phyloP scores from a whole-genome alignment of 2,329 filamentous ascomycete genomes.

The Magnaporthiopsis incrustans region DNA sequence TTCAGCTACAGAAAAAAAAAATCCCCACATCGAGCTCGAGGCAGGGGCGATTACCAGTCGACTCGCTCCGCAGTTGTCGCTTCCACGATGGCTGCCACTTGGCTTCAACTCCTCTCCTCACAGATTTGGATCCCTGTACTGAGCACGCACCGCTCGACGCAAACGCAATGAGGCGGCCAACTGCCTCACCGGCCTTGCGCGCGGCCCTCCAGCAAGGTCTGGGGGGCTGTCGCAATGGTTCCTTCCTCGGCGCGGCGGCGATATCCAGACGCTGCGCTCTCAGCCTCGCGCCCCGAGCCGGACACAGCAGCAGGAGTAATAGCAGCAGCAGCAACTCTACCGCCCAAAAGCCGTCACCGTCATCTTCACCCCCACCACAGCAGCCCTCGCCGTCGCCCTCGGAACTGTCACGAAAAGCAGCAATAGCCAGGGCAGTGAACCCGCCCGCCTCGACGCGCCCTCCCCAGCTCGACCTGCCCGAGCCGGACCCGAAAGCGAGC shows the following conservation, averaged over 20 bases:
- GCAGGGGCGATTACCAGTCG: not conserved
- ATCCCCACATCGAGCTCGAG: not conserved
- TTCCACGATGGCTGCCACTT: not conserved
- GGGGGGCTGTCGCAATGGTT: not conserved
- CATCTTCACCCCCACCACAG: no score
- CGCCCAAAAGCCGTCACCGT: not conserved
- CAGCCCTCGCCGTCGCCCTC: not conserved
- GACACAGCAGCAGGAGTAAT: not conserved
- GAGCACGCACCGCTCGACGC: not conserved
- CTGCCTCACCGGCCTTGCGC: constrained; percentile 10
- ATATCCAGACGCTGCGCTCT: not conserved
- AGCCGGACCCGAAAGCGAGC: constrained; percentile 34
- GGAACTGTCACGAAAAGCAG: not conserved
- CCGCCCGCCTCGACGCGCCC: constrained; percentile 67
- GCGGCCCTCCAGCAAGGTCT: constrained; percentile 4
- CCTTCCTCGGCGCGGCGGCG: not conserved
- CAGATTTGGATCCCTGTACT: no score
- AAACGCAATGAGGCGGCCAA: not conserved
- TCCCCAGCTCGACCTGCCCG: constrained; percentile 57
- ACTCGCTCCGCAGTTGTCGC: no score
- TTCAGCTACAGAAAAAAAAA: not conserved
- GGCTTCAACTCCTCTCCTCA: not conserved
- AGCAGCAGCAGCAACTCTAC: not conserved
- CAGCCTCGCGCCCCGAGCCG: no score
- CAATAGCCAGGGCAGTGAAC: constrained; percentile 36